Base-by-base conservation (phyloP, 2,329 filamentous ascomycete genomes). In the Calonectria pauciramosa region DNA sequence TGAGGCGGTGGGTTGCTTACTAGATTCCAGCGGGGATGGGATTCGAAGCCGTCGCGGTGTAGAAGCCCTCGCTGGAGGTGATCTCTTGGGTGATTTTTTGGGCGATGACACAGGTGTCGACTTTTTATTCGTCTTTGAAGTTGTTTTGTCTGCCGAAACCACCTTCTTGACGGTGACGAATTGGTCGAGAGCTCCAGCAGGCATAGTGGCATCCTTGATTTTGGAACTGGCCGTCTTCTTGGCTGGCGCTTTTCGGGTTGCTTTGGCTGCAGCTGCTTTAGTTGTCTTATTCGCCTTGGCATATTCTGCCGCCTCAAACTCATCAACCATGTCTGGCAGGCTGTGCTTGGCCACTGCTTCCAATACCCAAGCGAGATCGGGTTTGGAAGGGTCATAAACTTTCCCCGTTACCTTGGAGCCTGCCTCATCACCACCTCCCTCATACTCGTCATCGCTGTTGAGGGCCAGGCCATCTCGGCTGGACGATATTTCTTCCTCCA, bases 391-490 rank as follows among this genome's bases (percentile, higher is more conserved):
- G 49, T 74, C 74, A 28, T 63, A 65, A n/a, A 70, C 34, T 14
- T 69, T 74, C 2, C 23, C 51, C 2, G 16, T 34, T 20, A 36
- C 41, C 18, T 64, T 74, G 16, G 76, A 71, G n/a, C 82, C 84
- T 1, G 77, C 72, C 2, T 75, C 74, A 5, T 79, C 79, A 82
- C 83, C 66, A 81, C 87, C 66, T 79, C 85, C 88, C 0, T 88
- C 88, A 18, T 91, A 86, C 13, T 94, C 93, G 47, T 94, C 92
- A 68, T 95, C 93, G 73, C 90, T 91, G 76, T 91, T 91, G n/a
- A 92, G 86, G 2, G 91, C 91, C 18, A 93, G 83, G 0, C 90
- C 91, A 60, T 87, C 87, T 34, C 91, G 87, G 1, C 87, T 89
- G 76, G 85, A 89, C 0, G 83, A 76, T 3, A 90, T 88, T 1